These are phyloP conservation scores for Imleria badia DNA, from an alignment of 768 basidiomycete species.

Conservation along the genomic window DNA sequence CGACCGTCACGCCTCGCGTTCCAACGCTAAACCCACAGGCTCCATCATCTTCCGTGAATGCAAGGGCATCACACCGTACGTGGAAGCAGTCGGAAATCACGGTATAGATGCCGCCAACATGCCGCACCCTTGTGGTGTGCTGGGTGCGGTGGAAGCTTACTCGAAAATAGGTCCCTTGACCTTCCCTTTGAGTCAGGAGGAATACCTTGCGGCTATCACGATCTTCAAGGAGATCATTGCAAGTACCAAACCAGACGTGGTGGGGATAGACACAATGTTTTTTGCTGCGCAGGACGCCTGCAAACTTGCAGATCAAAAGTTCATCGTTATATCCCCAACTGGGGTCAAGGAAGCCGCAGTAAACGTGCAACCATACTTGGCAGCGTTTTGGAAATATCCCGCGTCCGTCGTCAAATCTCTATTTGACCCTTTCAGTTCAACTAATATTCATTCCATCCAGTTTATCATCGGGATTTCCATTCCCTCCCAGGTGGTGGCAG, in stretches of 20 bases:
- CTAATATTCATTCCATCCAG: neutral
- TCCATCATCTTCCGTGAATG: slow-evolving; percentile 7
- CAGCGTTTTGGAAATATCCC: slow-evolving; percentile 6
- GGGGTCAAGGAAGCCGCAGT: neutral
- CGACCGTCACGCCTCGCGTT: neutral
- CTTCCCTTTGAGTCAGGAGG: slow-evolving; percentile 5
- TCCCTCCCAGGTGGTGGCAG: slow-evolving; percentile 16
- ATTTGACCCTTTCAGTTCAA: neutral
- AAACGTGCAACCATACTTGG: neutral
- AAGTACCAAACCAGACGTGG: neutral
- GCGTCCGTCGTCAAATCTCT: neutral
- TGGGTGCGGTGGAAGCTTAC: slow-evolving; percentile 2
- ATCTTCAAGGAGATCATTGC: neutral
- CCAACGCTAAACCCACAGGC: neutral
- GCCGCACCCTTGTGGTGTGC: neutral
- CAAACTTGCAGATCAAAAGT: neutral
- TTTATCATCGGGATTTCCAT: slow-evolving; percentile 7
- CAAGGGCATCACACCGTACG: neutral
- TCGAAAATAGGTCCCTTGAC: neutral
- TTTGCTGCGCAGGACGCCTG: slow-evolving; percentile 5
- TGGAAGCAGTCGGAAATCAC: neutral
- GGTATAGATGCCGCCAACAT: neutral
- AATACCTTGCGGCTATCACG: slow-evolving; percentile 3
- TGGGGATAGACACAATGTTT: neutral
- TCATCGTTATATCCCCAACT: neutral